A percentile compares a stretch with the other conserved stretches of the same genome.
Conservation (phyloP, 2,329 filamentous ascomycete species). For the Torrubiellomyces zombiae region DNA sequence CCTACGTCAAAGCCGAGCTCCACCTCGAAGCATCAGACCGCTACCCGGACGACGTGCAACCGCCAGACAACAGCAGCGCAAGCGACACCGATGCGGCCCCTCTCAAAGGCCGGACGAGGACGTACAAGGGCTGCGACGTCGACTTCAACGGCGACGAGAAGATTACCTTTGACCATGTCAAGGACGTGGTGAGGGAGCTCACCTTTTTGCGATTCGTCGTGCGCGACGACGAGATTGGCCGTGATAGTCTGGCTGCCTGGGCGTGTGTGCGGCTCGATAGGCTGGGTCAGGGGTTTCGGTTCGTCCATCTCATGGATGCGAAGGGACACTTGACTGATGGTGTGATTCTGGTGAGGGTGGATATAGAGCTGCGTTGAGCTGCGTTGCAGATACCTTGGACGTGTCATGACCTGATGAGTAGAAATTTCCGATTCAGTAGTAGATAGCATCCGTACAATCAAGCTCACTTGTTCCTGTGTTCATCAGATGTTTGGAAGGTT, state of each 20-base stretch:
- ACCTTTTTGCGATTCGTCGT: conserved; percentile 71
- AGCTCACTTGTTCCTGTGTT: too few species aligned
- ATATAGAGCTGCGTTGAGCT: too few species aligned
- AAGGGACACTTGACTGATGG: conserved; percentile 51
- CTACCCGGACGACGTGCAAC: conserved; percentile 16
- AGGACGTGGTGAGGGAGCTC: conserved; percentile 47
- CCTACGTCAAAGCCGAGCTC: conserved; percentile 70
- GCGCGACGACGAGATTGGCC: conserved; percentile 68
- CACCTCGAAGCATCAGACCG: conserved; percentile 56
- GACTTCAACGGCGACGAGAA: conserved; percentile 45
- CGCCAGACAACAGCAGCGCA: conserved; percentile 21
- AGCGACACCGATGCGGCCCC: conserved; percentile 24
- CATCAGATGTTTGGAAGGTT: too few species aligned
- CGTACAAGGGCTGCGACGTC: conserved; percentile 39
- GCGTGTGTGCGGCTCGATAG: conserved; percentile 75
- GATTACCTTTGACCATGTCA: conserved; percentile 37
- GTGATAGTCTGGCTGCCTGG: conserved; percentile 73
- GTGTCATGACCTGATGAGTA: too few species aligned
- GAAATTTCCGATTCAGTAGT: too few species aligned
- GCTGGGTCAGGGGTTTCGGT: conserved; percentile 56
- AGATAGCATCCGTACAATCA: too few species aligned
- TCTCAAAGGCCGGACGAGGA: conserved; percentile 44
- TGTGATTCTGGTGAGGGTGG: conserved; percentile 56
- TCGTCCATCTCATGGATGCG: conserved; percentile 59
- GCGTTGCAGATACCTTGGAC: too few species aligned